Evolutionary conservation across 768 basidiomycete genomes (phyloP), one percentile per base, ranked within the genome.

Genomic region (Coprinopsis strossmayeri): DNA sequence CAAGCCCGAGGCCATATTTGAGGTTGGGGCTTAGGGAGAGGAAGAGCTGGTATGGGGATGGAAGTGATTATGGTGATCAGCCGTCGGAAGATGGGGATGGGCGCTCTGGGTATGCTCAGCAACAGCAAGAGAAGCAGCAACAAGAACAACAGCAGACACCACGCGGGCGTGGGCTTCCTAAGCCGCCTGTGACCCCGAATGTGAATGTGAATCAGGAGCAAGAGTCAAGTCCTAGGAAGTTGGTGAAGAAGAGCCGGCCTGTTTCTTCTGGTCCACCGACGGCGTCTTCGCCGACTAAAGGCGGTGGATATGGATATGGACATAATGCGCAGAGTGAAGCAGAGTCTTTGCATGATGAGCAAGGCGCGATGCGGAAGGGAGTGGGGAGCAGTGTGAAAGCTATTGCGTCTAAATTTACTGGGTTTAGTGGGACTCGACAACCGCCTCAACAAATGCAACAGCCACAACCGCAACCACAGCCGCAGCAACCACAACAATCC

Each of bases 201-300:
- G 18, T 15, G 25, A 45, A 7, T 32, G 30, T 32, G 30, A 32
- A 15, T 32, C 15, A 7, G 30, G n/a, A n/a, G n/a, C n/a, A n/a
- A n/a, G n/a, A n/a, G n/a, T n/a, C n/a, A n/a, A n/a, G 41, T 34
- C 37, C 49, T 3, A 28, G 49, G 26, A 50, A 50, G 42, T 32
- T 50, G 30, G 49, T 50, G 23, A 50, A 50, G 23, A 50, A 44
- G 30, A n/a, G 25, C 27, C 10, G 26, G 10, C 43, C 27, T 3
- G 15, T 32, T 5, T 26, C 41, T 9, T 28, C 28, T 12, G 27
- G 5, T 45, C 43, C 43, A 3, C 43, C 43, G 10, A 12, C 40
- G 40, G 24, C 23, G 40, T 42, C 40, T 26, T 45, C 43, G n/a
- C 43, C 43, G 3, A 17, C 12, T 20, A 45, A 45, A 32, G 26